These are phyloP conservation scores for Paulownia fortunei DNA, from an alignment of 257 asterid species.

Conservation along the genomic window DNA sequence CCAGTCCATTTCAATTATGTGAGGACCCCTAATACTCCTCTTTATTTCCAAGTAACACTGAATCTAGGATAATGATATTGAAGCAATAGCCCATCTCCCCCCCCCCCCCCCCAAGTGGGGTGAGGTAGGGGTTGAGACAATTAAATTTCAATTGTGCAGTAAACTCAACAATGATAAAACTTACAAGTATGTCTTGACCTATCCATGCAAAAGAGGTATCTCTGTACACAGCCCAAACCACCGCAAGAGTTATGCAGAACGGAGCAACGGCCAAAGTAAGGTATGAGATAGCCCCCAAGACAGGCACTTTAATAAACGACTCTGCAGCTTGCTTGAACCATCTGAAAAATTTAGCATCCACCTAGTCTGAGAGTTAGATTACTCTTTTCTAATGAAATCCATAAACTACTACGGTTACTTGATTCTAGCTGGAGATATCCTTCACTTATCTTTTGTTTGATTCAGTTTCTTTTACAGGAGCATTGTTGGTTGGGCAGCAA, in stretches of 20 bases:
- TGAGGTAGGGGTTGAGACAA: too few species aligned
- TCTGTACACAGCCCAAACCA: conserved; percentile 82
- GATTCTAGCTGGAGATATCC: background rate
- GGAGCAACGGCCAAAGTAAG: conserved; percentile 88
- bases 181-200: conserved; percentile 93
- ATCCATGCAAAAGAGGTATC: conserved; percentile 79
- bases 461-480: conserved; percentile 17
- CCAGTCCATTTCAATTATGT: background rate
- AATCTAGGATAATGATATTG: background rate
- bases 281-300: conserved; percentile 52
- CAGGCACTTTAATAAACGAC: conserved; percentile 46
- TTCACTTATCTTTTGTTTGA: background rate
- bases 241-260: conserved; percentile 82
- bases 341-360: conserved; percentile 28
- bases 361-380: background rate
- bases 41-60: too few species aligned
- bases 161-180: conserved; percentile 31
- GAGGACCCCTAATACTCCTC: too few species aligned
- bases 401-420: background rate
- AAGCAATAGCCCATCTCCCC: too few species aligned
- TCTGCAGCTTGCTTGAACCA: conserved; percentile 50
- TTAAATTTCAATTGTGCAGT: background rate
- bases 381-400: background rate
- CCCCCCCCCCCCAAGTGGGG: background rate
- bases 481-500: background rate